These are phyloP conservation scores for Gelatoporia subvermispora DNA, from an alignment of 768 basidiomycete species.

Conservation along the genomic window DNA sequence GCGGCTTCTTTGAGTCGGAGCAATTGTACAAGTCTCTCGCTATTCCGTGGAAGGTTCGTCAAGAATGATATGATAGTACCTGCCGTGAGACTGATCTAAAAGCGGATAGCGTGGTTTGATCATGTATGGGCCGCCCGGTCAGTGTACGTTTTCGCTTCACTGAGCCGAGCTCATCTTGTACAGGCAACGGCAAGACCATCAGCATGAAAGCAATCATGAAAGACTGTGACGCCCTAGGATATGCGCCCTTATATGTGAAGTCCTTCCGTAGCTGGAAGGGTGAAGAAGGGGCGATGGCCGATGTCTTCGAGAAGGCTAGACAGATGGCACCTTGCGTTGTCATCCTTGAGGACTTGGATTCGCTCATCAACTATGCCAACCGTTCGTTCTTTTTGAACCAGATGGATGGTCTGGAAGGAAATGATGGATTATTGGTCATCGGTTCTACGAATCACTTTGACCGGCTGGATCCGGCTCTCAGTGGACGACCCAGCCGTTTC, in stretches of 20 bases:
- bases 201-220: conserved; percentile 82
- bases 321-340: conserved; percentile 62
- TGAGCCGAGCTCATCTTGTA: not conserved
- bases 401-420: conserved; percentile 73
- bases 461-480: conserved; percentile 69
- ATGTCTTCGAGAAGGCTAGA: conserved; percentile 70
- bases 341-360: conserved; percentile 67
- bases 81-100: not conserved
- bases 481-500: conserved; percentile 76
- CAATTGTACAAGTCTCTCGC: conserved; percentile 64
- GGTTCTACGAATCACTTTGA: conserved; percentile 85
- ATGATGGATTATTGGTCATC: conserved; percentile 75
- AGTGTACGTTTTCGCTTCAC: not conserved
- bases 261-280: conserved; percentile 65
- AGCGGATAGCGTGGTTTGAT: conserved; percentile 68
- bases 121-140: conserved; percentile 77
- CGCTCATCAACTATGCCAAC: conserved; percentile 71
- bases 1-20: conserved; percentile 77
- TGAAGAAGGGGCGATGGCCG: conserved; percentile 63
- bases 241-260: conserved; percentile 75
- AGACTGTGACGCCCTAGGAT: conserved; percentile 54
- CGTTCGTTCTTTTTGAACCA: conserved; percentile 89
- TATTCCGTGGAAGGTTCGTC: conserved; percentile 76
- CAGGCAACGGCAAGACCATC: conserved; percentile 83
- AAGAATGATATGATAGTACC: not conserved